Evolutionary conservation across 805 yeast species (phyloP).

Genomic region (Nakazawaea sp.): DNA sequence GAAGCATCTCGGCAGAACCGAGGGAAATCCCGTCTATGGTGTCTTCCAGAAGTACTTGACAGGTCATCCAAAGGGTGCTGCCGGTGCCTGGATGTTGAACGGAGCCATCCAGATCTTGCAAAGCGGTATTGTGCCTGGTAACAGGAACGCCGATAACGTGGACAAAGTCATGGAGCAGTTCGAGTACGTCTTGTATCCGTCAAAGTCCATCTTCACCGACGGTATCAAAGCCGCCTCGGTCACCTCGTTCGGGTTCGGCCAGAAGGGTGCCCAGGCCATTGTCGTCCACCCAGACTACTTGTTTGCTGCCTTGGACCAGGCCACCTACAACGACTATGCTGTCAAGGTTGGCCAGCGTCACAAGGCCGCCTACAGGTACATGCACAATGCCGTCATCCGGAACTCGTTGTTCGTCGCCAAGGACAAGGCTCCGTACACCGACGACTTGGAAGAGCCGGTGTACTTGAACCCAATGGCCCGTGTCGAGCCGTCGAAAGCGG

Average conservation of each 20-base stretch:
- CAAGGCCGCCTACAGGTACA: slow-evolving; percentile 85
- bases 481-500: slow-evolving; percentile 32
- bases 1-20: slow-evolving; percentile 90
- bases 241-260: slow-evolving; percentile 98
- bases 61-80: slow-evolving; percentile 99
- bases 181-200: slow-evolving; percentile 89
- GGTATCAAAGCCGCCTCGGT: slow-evolving; percentile 96
- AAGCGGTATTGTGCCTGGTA: slow-evolving; percentile 95
- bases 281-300: slow-evolving; percentile 91
- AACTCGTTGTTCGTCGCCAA: slow-evolving; percentile 90
- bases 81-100: slow-evolving; percentile 99
- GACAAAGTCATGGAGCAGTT: slow-evolving; percentile 77
- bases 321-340: slow-evolving; percentile 65
- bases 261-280: slow-evolving; percentile 97
- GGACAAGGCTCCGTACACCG: slow-evolving; percentile 88
- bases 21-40: slow-evolving; percentile 97
- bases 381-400: slow-evolving; percentile 90
- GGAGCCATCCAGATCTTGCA: slow-evolving; percentile 93
- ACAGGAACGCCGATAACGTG: slow-evolving; percentile 96
- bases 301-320: slow-evolving; percentile 70
- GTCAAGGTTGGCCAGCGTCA: slow-evolving; percentile 72
- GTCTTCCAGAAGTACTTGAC: slow-evolving; percentile 98
- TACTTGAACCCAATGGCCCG: slow-evolving; percentile 96
- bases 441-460: slow-evolving; percentile 81
- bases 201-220: slow-evolving; percentile 87